phyloP scores from a whole-genome alignment of 23 red algal genomes.

The Gracilaria domingensis region DNA sequence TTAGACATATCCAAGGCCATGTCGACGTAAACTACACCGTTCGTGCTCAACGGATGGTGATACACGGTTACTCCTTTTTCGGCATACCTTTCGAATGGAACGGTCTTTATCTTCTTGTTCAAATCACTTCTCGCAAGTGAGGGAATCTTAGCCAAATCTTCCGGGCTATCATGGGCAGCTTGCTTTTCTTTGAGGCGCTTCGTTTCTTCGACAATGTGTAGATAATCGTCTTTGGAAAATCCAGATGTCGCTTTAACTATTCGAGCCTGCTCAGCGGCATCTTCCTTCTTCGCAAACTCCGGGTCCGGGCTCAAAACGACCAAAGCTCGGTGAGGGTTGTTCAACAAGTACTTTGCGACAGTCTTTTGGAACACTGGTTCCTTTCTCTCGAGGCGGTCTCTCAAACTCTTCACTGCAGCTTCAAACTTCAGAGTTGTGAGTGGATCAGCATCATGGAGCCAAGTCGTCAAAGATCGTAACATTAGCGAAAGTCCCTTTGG shows the following conservation, averaged over 20 bases:
- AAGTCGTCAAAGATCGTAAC: constrained; percentile 87
- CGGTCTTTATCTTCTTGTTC: constrained; percentile 76
- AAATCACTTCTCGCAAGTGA: constrained; percentile 74
- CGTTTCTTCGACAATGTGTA: constrained; percentile 76
- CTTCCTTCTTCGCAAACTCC: constrained; percentile 63
- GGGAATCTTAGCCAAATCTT: constrained; percentile 92
- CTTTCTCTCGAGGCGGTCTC: constrained; percentile 59
- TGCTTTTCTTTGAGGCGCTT: constrained; percentile 93
- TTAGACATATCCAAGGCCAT: constrained; percentile 83
- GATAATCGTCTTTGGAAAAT: constrained; percentile 58
- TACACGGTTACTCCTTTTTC: constrained; percentile 75
- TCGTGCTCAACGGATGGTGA: constrained; percentile 87
- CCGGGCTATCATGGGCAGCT: constrained; percentile 82
- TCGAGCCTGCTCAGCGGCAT: constrained; percentile 69
- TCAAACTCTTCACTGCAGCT: constrained; percentile 62
- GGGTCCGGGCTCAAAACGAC: constrained; percentile 84
- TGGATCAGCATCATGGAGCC: constrained; percentile 96
- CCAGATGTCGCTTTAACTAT: constrained; percentile 46
- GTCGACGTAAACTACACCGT: constrained; percentile 93
- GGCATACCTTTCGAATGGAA: constrained; percentile 55
- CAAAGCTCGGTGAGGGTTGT: constrained; percentile 79
- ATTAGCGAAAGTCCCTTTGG: constrained; percentile 91
- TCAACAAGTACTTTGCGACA: constrained; percentile 82
- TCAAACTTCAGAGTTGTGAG: constrained; percentile 82
- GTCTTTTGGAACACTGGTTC: constrained; percentile 79